Evolutionary conservation across 2,329 filamentous ascomycete species (phyloP), one percentile per base, ranked within the genome.

Genomic region (Aspergillus bombycis): DNA sequence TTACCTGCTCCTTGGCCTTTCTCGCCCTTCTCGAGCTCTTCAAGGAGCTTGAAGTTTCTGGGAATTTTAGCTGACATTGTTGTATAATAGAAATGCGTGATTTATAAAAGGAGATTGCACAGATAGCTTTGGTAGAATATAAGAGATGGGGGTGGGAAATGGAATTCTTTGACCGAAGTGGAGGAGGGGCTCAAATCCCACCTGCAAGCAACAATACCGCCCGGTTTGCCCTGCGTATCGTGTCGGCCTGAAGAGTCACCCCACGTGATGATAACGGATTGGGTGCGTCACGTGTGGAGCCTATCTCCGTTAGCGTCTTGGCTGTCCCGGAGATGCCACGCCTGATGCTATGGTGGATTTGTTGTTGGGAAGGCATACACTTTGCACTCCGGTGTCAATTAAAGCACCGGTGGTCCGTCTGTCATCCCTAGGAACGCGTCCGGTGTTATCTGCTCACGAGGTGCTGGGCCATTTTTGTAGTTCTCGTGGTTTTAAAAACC

Each of bases 11-110:
- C 94, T 67, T 95, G 86, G 66, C 95, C 95, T 82, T 99, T 99
- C 84, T 99, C 95, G 75, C 95, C 95, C 84, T 98, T 98, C 84
- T 99, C 95, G 23, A 99, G 86, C 88, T 99, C 95, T 80, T 97
- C 95, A 62, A 99, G 86, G 70, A 99, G 88, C 76, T 94, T 90
- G 79, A 99, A 99, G 83, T 98, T 98, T 78, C 95, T 88, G 66
- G 95, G 95, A 62, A 99, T 88, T 80, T 96, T 93, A 63, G 91
- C 89, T 62, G 83, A 78, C 86, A 89, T 89, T 58, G 30, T 72
- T 62, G 23, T 19, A 26, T 36, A 43, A 36, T 48, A 19, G 12
- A 30, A 23, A 45, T 10, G 3, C 11, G 4, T 11, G 45, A 14
- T 36, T 38, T 48, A 45, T 52, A 46, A 19, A 53, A 23, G 53